These are phyloP conservation scores for Lactarius deliciosus DNA, from an alignment of 768 basidiomycete genomes.

Conservation along the genomic window DNA sequence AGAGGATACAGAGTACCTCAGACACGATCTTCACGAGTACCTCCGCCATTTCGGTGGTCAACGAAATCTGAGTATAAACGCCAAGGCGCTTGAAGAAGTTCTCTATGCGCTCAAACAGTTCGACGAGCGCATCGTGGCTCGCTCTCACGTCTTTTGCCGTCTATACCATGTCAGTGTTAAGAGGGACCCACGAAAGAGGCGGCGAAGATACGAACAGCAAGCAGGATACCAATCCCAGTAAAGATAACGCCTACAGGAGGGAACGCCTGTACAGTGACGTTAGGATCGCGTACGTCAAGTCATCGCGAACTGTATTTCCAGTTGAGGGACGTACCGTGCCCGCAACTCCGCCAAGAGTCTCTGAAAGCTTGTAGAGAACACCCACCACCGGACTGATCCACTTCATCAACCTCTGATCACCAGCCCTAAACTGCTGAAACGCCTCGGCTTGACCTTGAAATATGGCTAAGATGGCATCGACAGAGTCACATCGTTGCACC, in stretches of 20 bases:
- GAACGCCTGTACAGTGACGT: background rate
- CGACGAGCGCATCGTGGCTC: no score
- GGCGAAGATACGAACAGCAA: background rate
- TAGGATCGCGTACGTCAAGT: no score
- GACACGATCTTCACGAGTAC: conserved; percentile 5
- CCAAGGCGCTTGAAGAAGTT: no score
- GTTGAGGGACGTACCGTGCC: background rate
- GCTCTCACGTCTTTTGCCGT: no score
- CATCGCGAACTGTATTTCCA: no score
- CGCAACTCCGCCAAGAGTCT: background rate
- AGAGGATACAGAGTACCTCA: conserved; percentile 12
- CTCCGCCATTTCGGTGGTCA: background rate
- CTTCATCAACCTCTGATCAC: no score
- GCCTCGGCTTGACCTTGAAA: background rate
- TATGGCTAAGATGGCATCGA: background rate
- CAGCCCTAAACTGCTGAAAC: background rate
- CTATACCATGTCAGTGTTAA: background rate
- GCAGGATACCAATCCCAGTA: conserved; percentile 4
- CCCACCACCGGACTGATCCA: no score
- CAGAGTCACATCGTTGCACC: conserved; percentile 3
- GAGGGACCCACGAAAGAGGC: no score
- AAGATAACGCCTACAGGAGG: background rate
- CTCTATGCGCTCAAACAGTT: no score
- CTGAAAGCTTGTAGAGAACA: no score
- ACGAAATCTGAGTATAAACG: background rate